Conservation (phyloP, 495 filamentous ascomycete species). For the Ascodesmis nigricans region DNA sequence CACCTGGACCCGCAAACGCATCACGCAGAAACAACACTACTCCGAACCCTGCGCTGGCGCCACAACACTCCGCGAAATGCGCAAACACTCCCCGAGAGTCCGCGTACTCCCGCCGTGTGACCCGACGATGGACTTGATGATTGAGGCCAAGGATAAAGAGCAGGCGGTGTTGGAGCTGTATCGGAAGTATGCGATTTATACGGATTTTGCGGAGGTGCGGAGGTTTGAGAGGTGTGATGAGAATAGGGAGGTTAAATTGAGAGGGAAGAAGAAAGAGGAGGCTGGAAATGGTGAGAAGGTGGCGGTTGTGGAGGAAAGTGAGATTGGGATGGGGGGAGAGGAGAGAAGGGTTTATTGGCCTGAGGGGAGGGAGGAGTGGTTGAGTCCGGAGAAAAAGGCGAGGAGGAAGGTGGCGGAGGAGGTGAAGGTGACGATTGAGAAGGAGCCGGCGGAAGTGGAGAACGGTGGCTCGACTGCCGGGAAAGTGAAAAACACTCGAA, state of each 20-base stretch:
- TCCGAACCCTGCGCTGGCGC: conserved; percentile 56
- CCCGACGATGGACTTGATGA: conserved; percentile 80
- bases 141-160: conserved; percentile 96
- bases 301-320: conserved; percentile 38
- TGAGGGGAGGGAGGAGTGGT: conserved; percentile 69
- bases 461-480: neutral
- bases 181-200: conserved; percentile 62
- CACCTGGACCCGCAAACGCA: conserved; percentile 71
- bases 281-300: conserved; percentile 27
- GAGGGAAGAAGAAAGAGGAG: conserved; percentile 11
- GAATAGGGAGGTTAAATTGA: conserved; percentile 37
- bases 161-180: conserved; percentile 92
- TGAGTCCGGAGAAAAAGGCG: conserved; percentile 53
- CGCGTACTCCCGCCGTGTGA: conserved; percentile 59
- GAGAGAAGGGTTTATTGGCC: conserved; percentile 87
- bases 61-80: conserved; percentile 48
- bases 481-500: neutral
- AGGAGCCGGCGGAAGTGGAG: neutral
- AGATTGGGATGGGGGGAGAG: conserved; percentile 72
- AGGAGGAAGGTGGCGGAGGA: conserved; percentile 30
- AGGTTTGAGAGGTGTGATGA: conserved; percentile 62
- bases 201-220: conserved; percentile 52
- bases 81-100: conserved; percentile 68
- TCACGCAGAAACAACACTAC: conserved; percentile 93
- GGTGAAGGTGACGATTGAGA: conserved; percentile 3